phyloP scores from a whole-genome alignment of 139 green algal genomes.

The Yamagishiella unicocca region DNA sequence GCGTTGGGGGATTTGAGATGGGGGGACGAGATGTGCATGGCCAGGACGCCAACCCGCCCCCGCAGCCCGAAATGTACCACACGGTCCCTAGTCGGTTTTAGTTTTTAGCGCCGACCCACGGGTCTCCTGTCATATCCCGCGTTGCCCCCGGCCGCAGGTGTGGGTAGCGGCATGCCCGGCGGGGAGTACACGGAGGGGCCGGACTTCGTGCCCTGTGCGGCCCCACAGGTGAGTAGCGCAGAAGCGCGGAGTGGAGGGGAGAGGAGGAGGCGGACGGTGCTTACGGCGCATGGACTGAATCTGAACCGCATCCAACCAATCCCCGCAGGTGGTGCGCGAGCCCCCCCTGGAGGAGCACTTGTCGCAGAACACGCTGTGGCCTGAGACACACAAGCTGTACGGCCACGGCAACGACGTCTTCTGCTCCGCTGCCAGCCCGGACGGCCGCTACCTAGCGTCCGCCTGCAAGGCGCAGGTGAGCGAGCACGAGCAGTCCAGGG shows the following conservation, averaged over 20 bases:
- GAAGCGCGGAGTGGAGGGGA: neutral
- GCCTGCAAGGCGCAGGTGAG: conserved; percentile 76
- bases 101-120: no score
- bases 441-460: conserved; percentile 76
- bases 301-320: neutral
- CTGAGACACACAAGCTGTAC: conserved; percentile 95
- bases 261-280: neutral
- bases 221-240: conserved; percentile 53
- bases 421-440: conserved; percentile 73
- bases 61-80: no score
- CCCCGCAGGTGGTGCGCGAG: conserved; percentile 45
- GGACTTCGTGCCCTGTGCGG: conserved; percentile 82
- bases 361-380: conserved; percentile 91
- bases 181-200: conserved; percentile 78
- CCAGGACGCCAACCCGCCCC: no score
- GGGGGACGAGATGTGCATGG: no score
- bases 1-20: neutral
- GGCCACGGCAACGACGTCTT: conserved; percentile 95
- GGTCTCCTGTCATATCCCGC: no score
- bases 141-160: neutral
- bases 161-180: conserved; percentile 31
- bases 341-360: conserved; percentile 96
- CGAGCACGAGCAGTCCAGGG: no score
- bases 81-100: no score
- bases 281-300: neutral